Base-by-base conservation (phyloP, 73 alveolate genomes). In the Blepharisma japonicum region DNA sequence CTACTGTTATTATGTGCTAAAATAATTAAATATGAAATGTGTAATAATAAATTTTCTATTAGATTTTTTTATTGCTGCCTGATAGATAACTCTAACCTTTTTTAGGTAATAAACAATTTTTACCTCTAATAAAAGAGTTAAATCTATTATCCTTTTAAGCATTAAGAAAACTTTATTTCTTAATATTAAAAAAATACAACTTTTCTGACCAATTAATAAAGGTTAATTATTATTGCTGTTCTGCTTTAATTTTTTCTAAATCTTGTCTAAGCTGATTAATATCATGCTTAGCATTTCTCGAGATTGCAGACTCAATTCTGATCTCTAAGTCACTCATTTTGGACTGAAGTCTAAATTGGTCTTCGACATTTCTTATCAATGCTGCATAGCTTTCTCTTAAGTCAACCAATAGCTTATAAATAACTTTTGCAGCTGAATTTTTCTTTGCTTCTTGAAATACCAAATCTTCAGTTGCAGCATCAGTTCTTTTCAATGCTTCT, bases 391-490 rank as follows among this genome's bases (percentile, higher is more conserved):
- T 61, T 25, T 61, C 74, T 25, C 74, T 61, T 14, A 61, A 39
- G 5, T 61, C 74, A 2, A 61, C 74, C 14, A 61, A 39, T 1
- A 61, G 47, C 5, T 61, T 61, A 61, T 61, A 61, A 20, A 61
- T 61, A 39, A 61, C 74, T 61, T 61, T 61, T 0, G 74, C 14
- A 25, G 47, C 23, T 9, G 50, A 20, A 25, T 61, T 61, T 25
- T 61, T 61, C 23, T 61, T 61, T 2, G 74, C 74, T 14, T 61
- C 74, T 61, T 61, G 74, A 25, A 61, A 61, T 4, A 61, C 74
- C 2, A 61, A 25, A 25, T 61, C 74, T 5, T 61, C 74, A 61
- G 74, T 61, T 11, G 47, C 46, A 61, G 47, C 23, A 61, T 61
- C 74, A 61, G 23, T 39, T 5, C 74, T 61, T 61, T 61, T 61